Base-by-base conservation (phyloP, 805 yeast genomes). In the Lachancea dasiensis region DNA sequence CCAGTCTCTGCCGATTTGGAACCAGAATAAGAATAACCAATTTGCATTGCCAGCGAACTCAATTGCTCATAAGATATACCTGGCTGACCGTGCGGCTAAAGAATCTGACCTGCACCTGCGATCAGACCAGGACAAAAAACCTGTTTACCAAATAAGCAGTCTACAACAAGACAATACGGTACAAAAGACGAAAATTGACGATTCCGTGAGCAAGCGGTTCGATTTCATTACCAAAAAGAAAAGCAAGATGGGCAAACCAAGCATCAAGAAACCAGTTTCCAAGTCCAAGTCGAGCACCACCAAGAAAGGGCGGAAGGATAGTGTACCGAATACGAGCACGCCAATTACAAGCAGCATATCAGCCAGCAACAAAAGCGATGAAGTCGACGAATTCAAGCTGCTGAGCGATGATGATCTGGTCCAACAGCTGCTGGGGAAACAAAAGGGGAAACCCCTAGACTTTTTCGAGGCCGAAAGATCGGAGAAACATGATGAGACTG, bases 1-100 rank as follows among this genome's bases (percentile, higher is more conserved):
- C 1, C 69, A 65, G 45, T 68, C 73, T 1, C 47, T 68, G 27
- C 73, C 73, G 4, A 52, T 59, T 13, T 59, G 64, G 62, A 54
- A 57, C 30, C 39, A 34, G 16, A 43, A 46, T 14, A 50, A 50
- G 28, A 33, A 35, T n/a, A 50, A 47, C 18, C 44, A 44, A 20
- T 33, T 47, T 24, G 52, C 50, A 16, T 41, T 51, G 9, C 46
- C 54, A 6, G 48, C 52, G 17, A 51, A 51, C 21, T 58, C 63
- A 8, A 59, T 59, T 30, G 63, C 63, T 2, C 62, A 58, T 26
- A 59, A 55, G 36, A 59, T 59, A 6, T 58, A 48, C 36, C 35
- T 57, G 36, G 61, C 61, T 6, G 64, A 59, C 41, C 49, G 58
- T 37, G 48, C 50, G 34, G 52, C 52, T 7, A 60, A 55, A 26